Evolutionary conservation across 306 rosid species (phyloP).

Genomic region (Crataegus laevigata): DNA sequence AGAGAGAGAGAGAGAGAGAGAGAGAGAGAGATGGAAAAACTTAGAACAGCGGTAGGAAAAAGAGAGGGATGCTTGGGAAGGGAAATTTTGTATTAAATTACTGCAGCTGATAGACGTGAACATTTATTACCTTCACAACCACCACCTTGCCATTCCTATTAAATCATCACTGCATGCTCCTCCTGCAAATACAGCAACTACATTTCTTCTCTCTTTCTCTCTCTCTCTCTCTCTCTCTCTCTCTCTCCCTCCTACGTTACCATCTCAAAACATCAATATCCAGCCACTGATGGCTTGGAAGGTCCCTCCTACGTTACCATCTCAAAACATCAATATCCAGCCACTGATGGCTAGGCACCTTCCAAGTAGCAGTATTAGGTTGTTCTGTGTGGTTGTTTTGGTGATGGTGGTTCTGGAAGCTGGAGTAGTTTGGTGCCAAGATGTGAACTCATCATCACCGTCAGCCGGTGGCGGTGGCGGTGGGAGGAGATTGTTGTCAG

Average conservation of each 20-base stretch:
- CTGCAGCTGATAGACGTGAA: slow-evolving; percentile 14
- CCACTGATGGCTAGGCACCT: neutral
- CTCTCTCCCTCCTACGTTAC: neutral
- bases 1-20: no score
- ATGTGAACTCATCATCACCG: neutral
- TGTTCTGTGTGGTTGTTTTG: slow-evolving; percentile 12
- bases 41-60: neutral
- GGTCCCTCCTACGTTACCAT: neutral
- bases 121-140: slow-evolving; percentile 55
- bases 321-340: neutral
- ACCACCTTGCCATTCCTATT: slow-evolving; percentile 27
- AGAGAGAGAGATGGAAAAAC: no score
- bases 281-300: neutral
- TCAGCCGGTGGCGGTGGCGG: neutral
- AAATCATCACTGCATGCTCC: neutral
- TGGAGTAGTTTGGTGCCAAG: slow-evolving; percentile 33
- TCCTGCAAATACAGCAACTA: neutral
- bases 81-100: neutral
- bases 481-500: slow-evolving; percentile 5
- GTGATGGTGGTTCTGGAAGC: slow-evolving; percentile 7
- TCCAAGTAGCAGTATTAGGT: neutral
- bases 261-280: neutral
- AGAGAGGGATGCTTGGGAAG: neutral
- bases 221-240: neutral
- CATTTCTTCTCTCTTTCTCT: no score